Evolutionary conservation across 1,284 basidiomycete species (phyloP), one percentile per base, ranked within the genome.

Genomic region (Mycosarcoma mackinlayi): DNA sequence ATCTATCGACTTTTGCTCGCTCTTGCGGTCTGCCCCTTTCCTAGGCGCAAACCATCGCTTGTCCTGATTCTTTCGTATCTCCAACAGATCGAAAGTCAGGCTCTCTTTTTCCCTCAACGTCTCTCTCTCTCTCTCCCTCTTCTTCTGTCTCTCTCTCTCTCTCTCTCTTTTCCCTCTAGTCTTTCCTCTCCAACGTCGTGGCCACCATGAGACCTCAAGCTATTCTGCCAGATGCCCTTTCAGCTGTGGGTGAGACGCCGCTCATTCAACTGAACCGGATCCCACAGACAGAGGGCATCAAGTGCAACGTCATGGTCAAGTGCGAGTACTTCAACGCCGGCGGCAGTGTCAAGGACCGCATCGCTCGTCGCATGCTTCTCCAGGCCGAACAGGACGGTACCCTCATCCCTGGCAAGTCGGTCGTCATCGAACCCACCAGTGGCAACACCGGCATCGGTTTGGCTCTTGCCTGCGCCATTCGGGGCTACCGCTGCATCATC

Each of bases 301-400:
- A 90, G 83, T 98, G 95, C 85, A 97, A 96, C 83, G 86, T 98
- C 21, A 91, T 96, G 79, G 94, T 87, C 27, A 97, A 97, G 84
- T 87, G 91, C 42, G 95, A 98, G 79, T 96, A 88, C 83, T 88
- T 92, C 78, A 95, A 93, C 23, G 90, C 89, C 3, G 95, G 95
- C 11, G 95, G 95, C 1, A 93, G 91, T 4, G 91, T 97, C 69
- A 98, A 98, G 85, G 95, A 98, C 82, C 87, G 94, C 61, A 96
- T 97, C 65, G 86, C 86, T 23, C 54, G 73, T 83, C 89, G 92
- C n/a, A 98, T 98, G 95, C 89, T 98, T 2, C 89, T 93, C 73
- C 88, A 90, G 23, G 95, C 95, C 6, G 95, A 98, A 85, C 86
- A 87, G 62, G 89, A 92, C 41, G 94, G 94, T 27, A 89, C 86